A percentile compares a stretch with the other conserved stretches of the same genome.
These are phyloP conservation scores for Moricandia moricandioides DNA, from an alignment of 345 rosid genomes.

Conservation along the genomic window DNA sequence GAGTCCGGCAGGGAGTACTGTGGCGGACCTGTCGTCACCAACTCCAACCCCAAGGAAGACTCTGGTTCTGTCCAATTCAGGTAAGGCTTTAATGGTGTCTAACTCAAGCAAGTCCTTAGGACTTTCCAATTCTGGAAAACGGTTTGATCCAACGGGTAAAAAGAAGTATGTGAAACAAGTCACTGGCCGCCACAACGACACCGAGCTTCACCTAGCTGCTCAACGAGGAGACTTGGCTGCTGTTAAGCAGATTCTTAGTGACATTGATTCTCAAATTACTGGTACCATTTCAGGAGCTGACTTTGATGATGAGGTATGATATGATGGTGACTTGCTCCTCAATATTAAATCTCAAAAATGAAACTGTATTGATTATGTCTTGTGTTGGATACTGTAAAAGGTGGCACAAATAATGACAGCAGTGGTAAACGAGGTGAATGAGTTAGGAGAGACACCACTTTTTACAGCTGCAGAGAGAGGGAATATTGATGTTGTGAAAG, in stretches of 20 bases:
- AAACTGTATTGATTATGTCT: background rate
- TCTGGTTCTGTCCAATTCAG: slow-evolving; percentile 57
- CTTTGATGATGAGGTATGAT: slow-evolving; percentile 63
- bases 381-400: background rate
- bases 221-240: slow-evolving; percentile 71
- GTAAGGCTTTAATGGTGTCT: slow-evolving; percentile 55
- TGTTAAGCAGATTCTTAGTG: slow-evolving; percentile 62
- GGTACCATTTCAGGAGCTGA: slow-evolving; percentile 63
- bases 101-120: slow-evolving; percentile 65
- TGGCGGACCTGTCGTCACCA: slow-evolving; percentile 37
- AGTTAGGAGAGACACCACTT: slow-evolving; percentile 89
- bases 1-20: slow-evolving; percentile 33
- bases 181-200: slow-evolving; percentile 91
- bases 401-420: slow-evolving; percentile 64
- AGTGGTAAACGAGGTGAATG: slow-evolving; percentile 83
- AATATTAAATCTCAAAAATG: background rate
- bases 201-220: slow-evolving; percentile 91
- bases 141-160: slow-evolving; percentile 61
- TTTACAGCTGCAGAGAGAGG: slow-evolving; percentile 87
- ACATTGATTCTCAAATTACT: slow-evolving; percentile 71
- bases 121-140: slow-evolving; percentile 63
- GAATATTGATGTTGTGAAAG: slow-evolving; percentile 69
- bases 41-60: slow-evolving; percentile 53
- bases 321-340: background rate
- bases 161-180: slow-evolving; percentile 95